Conservation (phyloP, 192 early-diverging fungal genomes). For the Backusella macrospora region DNA sequence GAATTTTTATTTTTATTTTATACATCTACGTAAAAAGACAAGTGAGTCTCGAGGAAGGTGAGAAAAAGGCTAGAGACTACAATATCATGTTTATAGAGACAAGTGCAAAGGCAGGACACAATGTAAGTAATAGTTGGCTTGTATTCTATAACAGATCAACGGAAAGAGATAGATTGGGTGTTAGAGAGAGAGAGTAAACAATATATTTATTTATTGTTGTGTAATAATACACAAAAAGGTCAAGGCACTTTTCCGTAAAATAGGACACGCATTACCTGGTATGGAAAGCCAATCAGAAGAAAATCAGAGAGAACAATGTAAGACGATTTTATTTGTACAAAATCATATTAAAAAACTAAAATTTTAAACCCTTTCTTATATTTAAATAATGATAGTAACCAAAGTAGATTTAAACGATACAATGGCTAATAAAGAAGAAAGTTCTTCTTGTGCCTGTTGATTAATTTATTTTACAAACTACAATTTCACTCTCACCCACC, state of each 20-base stretch:
- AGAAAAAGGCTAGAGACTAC: conserved; percentile 95
- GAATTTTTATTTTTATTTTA: background rate
- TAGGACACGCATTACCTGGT: conserved; percentile 89
- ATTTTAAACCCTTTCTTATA: no score
- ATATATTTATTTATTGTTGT: background rate
- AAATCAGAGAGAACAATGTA: conserved; percentile 37
- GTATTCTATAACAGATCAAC: background rate
- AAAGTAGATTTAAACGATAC: conserved; percentile 39
- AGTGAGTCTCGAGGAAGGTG: conserved; percentile 96
- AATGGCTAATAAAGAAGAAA: conserved; percentile 27
- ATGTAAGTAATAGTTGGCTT: conserved; percentile 48
- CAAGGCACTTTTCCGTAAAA: conserved; percentile 95
- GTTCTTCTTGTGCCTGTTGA: conserved; percentile 36
- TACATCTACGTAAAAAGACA: conserved; percentile 68
- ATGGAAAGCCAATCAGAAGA: conserved; percentile 74
- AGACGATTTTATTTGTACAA: background rate
- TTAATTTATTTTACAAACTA: background rate
- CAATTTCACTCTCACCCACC: background rate
- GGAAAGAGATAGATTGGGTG: no score
- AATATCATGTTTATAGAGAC: conserved; percentile 99
- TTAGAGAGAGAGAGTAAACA: background rate
- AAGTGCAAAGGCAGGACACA: conserved; percentile 97
- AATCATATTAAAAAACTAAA: background rate
- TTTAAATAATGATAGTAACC: conserved; percentile 24
- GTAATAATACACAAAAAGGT: conserved; percentile 56